A percentile compares a stretch with the other conserved stretches of the same genome.
phyloP scores from a whole-genome alignment of 2,329 filamentous ascomycete species.

The Trichophaea hybrida region DNA sequence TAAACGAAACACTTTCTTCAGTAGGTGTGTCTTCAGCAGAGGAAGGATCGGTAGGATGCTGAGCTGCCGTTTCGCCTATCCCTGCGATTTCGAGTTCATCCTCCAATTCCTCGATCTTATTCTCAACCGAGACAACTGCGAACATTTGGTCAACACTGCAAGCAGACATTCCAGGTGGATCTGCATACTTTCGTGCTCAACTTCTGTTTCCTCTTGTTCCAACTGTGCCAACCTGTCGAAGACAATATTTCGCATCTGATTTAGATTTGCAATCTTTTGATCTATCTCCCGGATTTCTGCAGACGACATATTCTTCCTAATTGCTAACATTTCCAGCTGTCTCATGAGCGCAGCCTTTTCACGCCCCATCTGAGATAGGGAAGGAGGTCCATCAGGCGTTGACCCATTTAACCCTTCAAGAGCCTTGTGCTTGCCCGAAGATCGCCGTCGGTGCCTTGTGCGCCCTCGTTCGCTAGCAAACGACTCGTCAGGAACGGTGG shows the following conservation, averaged over 20 bases:
- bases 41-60: conserved; percentile 25
- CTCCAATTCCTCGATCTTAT: conserved; percentile 47
- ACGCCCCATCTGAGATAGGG: conserved; percentile 57
- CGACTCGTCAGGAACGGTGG: conserved; percentile 55
- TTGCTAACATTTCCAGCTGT: conserved; percentile 74
- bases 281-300: conserved; percentile 94
- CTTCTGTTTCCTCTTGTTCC: conserved; percentile 76
- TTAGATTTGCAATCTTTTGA: conserved; percentile 85
- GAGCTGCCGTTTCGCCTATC: conserved; percentile 1
- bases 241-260: conserved; percentile 83
- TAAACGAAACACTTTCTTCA: conserved; percentile 50
- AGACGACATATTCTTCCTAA: conserved; percentile 95
- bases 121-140: conserved; percentile 43
- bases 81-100: conserved; percentile 35
- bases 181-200: conserved; percentile 66
- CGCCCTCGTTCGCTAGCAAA: conserved; percentile 39
- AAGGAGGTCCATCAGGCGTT: conserved; percentile 13
- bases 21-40: conserved; percentile 40
- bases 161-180: background rate
- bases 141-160: conserved; percentile 2
- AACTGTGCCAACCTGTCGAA: conserved; percentile 70
- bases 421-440: conserved; percentile 21
- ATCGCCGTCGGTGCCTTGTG: conserved; percentile 49
- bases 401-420: conserved; percentile 16
- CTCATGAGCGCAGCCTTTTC: conserved; percentile 70